Evolutionary conservation across 1,139 yeast species (phyloP).

Genomic region (Wickerhamomyces sp.): DNA sequence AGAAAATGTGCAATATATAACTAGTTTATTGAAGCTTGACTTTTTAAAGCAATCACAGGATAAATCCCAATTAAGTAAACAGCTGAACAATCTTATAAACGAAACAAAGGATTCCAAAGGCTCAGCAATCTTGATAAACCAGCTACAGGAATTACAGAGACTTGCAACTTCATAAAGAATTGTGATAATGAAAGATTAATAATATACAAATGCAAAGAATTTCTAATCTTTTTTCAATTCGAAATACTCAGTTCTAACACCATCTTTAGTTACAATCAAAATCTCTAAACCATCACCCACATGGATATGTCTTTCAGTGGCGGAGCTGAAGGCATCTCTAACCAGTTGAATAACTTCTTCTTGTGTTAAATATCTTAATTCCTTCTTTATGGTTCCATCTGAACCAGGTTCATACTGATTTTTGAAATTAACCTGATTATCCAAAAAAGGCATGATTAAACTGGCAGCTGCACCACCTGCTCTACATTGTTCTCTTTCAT

Average conservation of each 20-base stretch:
- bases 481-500: slow-evolving; percentile 94
- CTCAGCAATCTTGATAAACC: slow-evolving; percentile 11
- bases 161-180: slow-evolving; percentile 1
- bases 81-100: slow-evolving; percentile 10
- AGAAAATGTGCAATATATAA: slow-evolving; percentile 1
- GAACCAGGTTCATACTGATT: slow-evolving; percentile 83
- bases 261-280: slow-evolving; percentile 87
- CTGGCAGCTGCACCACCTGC: slow-evolving; percentile 98
- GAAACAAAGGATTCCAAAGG: slow-evolving; percentile 7
- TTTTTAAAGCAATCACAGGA: slow-evolving; percentile 1
- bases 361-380: slow-evolving; percentile 58
- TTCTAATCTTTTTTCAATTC: slow-evolving; percentile 81
- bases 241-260: slow-evolving; percentile 75
- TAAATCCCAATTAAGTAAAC: slow-evolving; percentile 3
- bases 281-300: slow-evolving; percentile 97
- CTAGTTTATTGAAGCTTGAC: slow-evolving; percentile 3
- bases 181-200: not conserved
- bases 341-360: slow-evolving; percentile 87
- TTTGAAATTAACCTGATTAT: slow-evolving; percentile 93
- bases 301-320: slow-evolving; percentile 96
- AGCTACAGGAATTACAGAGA: slow-evolving; percentile 14
- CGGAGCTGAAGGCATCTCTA: slow-evolving; percentile 90
- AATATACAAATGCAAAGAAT: not conserved
- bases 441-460: slow-evolving; percentile 94
- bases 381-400: slow-evolving; percentile 59